Evolutionary conservation across 2,329 filamentous ascomycete species (phyloP).

Genomic region (Nothophaeocryptopus gaeumannii): DNA sequence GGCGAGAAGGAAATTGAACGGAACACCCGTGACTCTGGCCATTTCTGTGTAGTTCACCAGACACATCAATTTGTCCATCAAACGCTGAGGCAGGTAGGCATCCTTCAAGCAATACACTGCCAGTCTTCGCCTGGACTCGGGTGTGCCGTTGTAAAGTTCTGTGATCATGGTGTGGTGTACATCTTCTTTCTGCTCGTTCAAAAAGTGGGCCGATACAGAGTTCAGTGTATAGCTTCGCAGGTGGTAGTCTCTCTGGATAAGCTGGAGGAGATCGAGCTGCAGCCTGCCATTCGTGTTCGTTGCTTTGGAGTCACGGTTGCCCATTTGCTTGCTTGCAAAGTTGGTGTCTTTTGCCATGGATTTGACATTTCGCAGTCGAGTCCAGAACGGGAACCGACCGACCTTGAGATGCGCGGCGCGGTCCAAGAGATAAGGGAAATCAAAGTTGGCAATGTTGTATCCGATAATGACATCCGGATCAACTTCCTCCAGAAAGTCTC

Average conservation of each 20-base stretch:
- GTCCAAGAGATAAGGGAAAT: conserved; percentile 93
- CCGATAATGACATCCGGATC: conserved; percentile 98
- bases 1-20: conserved; percentile 89
- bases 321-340: conserved; percentile 98
- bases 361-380: conserved; percentile 67
- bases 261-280: conserved; percentile 88
- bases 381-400: conserved; percentile 78
- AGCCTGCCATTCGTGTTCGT: conserved; percentile 94
- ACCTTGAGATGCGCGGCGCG: conserved; percentile 82
- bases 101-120: conserved; percentile 97
- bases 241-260: conserved; percentile 92
- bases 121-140: conserved; percentile 83
- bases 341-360: conserved; percentile 76
- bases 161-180: conserved; percentile 99
- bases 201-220: conserved; percentile 89
- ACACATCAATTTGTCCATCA: conserved; percentile 98
- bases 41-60: conserved; percentile 99
- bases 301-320: conserved; percentile 86
- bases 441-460: conserved; percentile 98
- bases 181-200: conserved; percentile 97
- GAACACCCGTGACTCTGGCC: conserved; percentile 97
- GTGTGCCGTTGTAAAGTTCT: conserved; percentile 92
- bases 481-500: conserved; percentile 81
- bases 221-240: conserved; percentile 96
- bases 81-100: conserved; percentile 85